Evolutionary conservation across 306 rosid genomes (phyloP).

Genomic region (apple (Malus domestica)): DNA sequence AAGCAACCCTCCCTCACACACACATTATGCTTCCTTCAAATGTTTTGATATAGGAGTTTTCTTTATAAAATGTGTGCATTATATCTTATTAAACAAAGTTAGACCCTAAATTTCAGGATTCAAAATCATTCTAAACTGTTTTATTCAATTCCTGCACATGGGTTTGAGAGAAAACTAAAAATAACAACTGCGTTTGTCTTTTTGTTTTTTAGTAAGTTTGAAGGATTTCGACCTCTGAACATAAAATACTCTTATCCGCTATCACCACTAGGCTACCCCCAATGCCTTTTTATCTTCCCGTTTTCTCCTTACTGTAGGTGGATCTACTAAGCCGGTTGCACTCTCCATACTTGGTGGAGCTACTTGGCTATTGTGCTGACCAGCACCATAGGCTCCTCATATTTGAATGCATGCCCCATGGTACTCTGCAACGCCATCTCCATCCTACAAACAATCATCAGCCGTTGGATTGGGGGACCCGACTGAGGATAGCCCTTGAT

Average conservation of each 20-base stretch:
- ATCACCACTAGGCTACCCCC: no score
- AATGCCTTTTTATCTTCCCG: neutral
- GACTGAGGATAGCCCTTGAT: slow-evolving; percentile 92
- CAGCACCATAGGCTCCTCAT: slow-evolving; percentile 78
- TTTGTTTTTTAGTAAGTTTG: no score
- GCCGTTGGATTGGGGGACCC: slow-evolving; percentile 81
- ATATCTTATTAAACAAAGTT: slow-evolving; percentile 18
- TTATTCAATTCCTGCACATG: slow-evolving; percentile 32
- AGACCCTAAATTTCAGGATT: slow-evolving; percentile 33
- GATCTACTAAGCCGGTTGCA: slow-evolving; percentile 78
- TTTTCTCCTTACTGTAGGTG: slow-evolving; percentile 42
- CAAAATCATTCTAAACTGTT: slow-evolving; percentile 14
- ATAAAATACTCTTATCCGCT: no score
- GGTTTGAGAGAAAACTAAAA: slow-evolving; percentile 5
- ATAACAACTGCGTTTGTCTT: slow-evolving; percentile 3
- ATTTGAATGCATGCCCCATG: slow-evolving; percentile 70
- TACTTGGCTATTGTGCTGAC: slow-evolving; percentile 96
- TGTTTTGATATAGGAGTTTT: neutral
- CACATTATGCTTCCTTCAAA: neutral
- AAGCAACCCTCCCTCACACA: neutral
- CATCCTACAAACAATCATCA: slow-evolving; percentile 35
- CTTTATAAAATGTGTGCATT: neutral
- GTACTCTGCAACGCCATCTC: slow-evolving; percentile 68
- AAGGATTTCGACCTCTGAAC: no score
- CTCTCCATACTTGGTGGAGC: slow-evolving; percentile 69